Percentiles rank a stretch among this genome's conserved stretches.
Evolutionary conservation across 768 basidiomycete genomes (phyloP).

Genomic region (Leucocoprinus sp.): DNA sequence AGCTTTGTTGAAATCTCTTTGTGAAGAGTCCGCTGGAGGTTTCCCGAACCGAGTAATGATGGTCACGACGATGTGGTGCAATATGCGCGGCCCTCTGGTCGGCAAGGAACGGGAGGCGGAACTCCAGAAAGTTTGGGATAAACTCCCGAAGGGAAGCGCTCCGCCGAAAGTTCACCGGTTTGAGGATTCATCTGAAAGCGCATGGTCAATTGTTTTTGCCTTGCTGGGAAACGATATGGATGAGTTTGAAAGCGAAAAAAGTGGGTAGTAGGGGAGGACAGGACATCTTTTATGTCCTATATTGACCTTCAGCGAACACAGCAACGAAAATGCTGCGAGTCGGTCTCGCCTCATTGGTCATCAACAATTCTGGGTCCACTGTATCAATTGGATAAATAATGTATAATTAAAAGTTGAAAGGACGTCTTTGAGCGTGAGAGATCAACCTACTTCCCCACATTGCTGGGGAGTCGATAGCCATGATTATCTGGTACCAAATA

Average conservation of each 20-base stretch:
- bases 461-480: too few species aligned
- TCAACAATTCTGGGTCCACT: too few species aligned
- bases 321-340: too few species aligned
- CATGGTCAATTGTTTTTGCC: conserved; percentile 8
- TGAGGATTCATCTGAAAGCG: conserved; percentile 2
- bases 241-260: neutral
- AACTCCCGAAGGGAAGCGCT: neutral
- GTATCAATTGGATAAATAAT: too few species aligned
- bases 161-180: conserved; percentile 2
- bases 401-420: too few species aligned
- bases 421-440: too few species aligned
- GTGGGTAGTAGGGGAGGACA: neutral
- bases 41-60: conserved; percentile 11
- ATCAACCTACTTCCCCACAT: too few species aligned
- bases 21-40: neutral
- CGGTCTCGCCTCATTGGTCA: too few species aligned
- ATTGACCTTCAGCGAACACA: too few species aligned
- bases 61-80: conserved; percentile 15
- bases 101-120: conserved; percentile 5
- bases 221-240: neutral
- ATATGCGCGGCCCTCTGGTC: neutral
- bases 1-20: conserved; percentile 8
- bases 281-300: too few species aligned
- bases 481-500: too few species aligned
- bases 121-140: conserved; percentile 1